Base-by-base conservation (phyloP, 2,329 filamentous ascomycete species). In the Aspergillus fumigatus region DNA sequence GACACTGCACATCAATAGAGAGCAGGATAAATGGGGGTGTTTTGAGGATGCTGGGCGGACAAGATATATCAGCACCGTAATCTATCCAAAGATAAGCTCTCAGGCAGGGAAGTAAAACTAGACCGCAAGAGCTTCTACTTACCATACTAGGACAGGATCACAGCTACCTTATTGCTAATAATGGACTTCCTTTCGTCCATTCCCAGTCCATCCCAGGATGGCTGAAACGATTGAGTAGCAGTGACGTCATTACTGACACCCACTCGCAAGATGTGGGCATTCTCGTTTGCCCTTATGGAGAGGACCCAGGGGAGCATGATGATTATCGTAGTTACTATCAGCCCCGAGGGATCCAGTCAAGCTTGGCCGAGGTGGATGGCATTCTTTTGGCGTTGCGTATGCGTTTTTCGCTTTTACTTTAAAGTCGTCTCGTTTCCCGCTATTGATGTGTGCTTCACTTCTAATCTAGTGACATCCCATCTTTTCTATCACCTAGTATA, bases 211-310 rank as follows among this genome's bases (percentile, higher is more conserved):
- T 3, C 4, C 11, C 23, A 43, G 19, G 40, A 45, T 23, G 10
- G 23, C 29, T 26, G 32, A 11, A 11, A 47, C 45, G 51, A 48
- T 55, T 21, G 29, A 51, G 41, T 51, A 55, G 53, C 25, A 5
- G 45, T 59, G 58, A 59, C 55, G 58, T 59, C 58, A 59, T 48
- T 35, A 38, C 40, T 53, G 54, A 53, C 53, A 50, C 25, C 27
- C 38, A 25, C 21, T 2, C 43, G 4, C 11, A 47, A 11, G 19
- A 21, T 23, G 19, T 47, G 43, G 43, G 43, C 40, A 43, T 43
- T 23, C 7, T n/a, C 14, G 32, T 38, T 38, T 7, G 32, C 32
- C 32, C 32, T 5, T 38, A 38, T 38, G 32, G 32, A 38, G 32
- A 38, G n/a, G 32, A 38, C 32, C 32, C 32, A 38, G 32, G 32